phyloP scores from a whole-genome alignment of 495 filamentous ascomycete species.

The Penicillium soppii region DNA sequence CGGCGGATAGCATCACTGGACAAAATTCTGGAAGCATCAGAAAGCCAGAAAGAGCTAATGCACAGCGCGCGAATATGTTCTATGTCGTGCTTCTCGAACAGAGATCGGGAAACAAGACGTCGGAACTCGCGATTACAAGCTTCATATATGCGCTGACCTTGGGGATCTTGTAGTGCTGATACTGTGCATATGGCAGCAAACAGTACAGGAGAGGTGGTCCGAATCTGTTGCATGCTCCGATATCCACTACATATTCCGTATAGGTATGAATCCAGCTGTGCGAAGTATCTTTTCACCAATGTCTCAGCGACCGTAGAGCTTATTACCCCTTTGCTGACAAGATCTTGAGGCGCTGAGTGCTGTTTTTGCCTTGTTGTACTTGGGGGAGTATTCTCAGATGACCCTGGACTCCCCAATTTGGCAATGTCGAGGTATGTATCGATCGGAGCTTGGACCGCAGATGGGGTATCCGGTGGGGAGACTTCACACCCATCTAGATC shows the following conservation, averaged over 20 bases:
- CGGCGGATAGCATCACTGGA: conserved; percentile 44
- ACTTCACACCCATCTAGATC: conserved; percentile 28
- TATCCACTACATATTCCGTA: conserved; percentile 41
- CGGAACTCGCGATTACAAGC: conserved; percentile 43
- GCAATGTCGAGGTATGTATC: conserved; percentile 34
- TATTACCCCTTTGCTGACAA: conserved; percentile 39
- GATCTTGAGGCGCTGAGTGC: conserved; percentile 27
- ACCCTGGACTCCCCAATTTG: conserved; percentile 25
- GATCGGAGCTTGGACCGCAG: conserved; percentile 38
- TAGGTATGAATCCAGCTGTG: conserved; percentile 42
- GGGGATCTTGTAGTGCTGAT: conserved; percentile 39
- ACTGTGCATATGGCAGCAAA: conserved; percentile 44
- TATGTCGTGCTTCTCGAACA: conserved; percentile 40
- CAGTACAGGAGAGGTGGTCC: conserved; percentile 31
- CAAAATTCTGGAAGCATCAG: conserved; percentile 41
- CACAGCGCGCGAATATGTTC: conserved; percentile 44
- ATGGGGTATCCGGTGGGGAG: conserved; percentile 29
- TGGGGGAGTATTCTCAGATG: conserved; percentile 22
- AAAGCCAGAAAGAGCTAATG: conserved; percentile 46
- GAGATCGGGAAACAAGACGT: conserved; percentile 32
- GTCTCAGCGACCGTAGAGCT: conserved; percentile 31
- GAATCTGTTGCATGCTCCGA: conserved; percentile 27
- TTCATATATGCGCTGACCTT: conserved; percentile 34
- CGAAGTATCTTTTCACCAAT: conserved; percentile 37
- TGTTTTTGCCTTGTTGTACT: conserved; percentile 21